Evolutionary conservation across 129 eudicot species (phyloP), one percentile per base, ranked within the genome.

Genomic region (Chrysanthemum seticuspe): DNA sequence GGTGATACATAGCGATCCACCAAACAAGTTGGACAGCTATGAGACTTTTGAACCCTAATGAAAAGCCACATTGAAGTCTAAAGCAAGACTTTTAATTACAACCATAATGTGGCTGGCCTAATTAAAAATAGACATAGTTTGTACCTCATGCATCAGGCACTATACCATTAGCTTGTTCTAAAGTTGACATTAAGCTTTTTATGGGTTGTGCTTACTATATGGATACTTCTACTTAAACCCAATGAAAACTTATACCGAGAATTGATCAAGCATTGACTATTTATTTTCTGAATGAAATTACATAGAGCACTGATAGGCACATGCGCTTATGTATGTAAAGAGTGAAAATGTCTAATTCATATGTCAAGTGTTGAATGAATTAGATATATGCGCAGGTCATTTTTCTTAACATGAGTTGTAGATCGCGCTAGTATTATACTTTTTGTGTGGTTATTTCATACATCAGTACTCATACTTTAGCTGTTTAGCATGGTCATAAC

Each of bases 11-110:
- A 29, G 54, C 65, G 74, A 70, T 70, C 74, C 63, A 56, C 74
- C 64, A 54, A 70, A 70, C 74, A 70, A 70, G 74, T 70, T 70
- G 74, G 74, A 70, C 74, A 70, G 74, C 18, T 55, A 70, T 70
- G 16, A 25, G 53, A 70, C 52, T 57, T 53, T 70, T 34, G 31
- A 40, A 70, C 11, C 48, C 74, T 65, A 36, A 44, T 54, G 53
- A 54, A 70, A 55, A 55, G 53, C 54, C 74, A 55, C 54, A 54
- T 55, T 70, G 19, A 70, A 70, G 29, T 36, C 15, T 23, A 65
- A 65, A 65, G 54, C 70, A 65, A 65, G 70, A 11, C 65, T 70
- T 36, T 70, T 55, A 53, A 54, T 70, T 50, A 55, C 74, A 70
- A 70, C 74, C 65, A 70, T 70, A 58, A 70, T 36, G 54, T 70